Evolutionary conservation across 2,329 filamentous ascomycete genomes (phyloP), one percentile per base, ranked within the genome.

Genomic region (Talaromyces sp.): DNA sequence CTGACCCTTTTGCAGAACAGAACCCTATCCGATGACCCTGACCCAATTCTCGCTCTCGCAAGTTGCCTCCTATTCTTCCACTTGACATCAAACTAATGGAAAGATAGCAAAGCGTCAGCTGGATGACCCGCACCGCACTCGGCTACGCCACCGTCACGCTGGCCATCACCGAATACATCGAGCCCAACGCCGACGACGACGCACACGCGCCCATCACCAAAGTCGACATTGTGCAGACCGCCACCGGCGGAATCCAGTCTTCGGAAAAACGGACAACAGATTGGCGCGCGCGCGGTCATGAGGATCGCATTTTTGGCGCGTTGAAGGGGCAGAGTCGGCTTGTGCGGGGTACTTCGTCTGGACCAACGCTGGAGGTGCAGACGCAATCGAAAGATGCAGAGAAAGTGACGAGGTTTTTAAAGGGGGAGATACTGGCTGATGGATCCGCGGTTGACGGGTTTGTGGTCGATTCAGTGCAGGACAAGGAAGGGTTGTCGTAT

Each of bases 251-350:
- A 60, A 80, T 96, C 65, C 85, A 85, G 70, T 92, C 83, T 18
- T 77, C 77, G 18, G 88, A 90, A 72, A 70, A 76, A 7, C 83
- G 88, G 55, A 76, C 71, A 1, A 74, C 89, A 2, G 82, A 89
- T 71, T 87, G 82, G 78, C 73, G 76, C 28, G 82, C 76, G 60
- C 87, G 89, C 68, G 83, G 85, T 65, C 90, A 93, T 79, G 79
- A 78, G 28, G 92, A 96, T 80, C 88, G 87, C 81, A 84, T 96
- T 67, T 96, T 96, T 73, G 92, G 92, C 62, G 79, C 77, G 60
- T 83, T 95, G 65, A 79, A 80, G 57, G 90, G 89, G 61, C 82
- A 81, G 63, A 85, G 82, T 51, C 76, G 79, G 53, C 87, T 82
- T 72, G 67, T 85, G 62, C 71, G 72, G 18, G 72, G 68, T 10